Evolutionary conservation across 2,329 filamentous ascomycete genomes (phyloP).

Genomic region (Phyllachora maydis): DNA sequence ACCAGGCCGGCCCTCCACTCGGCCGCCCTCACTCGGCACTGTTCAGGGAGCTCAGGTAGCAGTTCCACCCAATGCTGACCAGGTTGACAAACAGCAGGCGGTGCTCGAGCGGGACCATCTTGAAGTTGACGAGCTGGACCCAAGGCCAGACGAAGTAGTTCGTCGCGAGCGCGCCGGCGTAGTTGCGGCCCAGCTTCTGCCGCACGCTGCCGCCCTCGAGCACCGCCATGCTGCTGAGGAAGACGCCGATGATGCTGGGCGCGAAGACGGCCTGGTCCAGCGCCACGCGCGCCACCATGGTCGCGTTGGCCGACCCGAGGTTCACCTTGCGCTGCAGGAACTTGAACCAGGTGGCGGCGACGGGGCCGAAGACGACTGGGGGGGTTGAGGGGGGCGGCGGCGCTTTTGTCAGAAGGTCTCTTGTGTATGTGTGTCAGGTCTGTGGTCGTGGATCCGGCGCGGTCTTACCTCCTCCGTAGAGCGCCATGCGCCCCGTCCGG

Average conservation of each 20-base stretch:
- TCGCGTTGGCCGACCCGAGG: constrained; percentile 41
- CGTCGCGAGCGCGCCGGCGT: constrained; percentile 49
- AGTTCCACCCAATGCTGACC: constrained; percentile 48
- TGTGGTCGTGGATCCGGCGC: constrained; percentile 1
- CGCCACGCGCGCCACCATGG: constrained; percentile 58
- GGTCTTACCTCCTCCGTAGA: constrained; percentile 54
- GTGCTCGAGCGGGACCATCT: constrained; percentile 64
- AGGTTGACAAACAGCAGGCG: constrained; percentile 75
- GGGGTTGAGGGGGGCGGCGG: too few species aligned
- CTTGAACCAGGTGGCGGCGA: constrained; percentile 70
- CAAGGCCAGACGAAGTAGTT: constrained; percentile 82
- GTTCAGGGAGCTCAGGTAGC: constrained; percentile 41
- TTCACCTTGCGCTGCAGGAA: constrained; percentile 53
- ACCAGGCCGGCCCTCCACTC: too few species aligned
- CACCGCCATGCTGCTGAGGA: constrained; percentile 68
- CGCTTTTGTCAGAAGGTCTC: too few species aligned
- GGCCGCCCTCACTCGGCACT: too few species aligned
- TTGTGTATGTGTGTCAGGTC: too few species aligned
- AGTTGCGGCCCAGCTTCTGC: constrained; percentile 55
- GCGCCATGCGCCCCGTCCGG: constrained; percentile 58
- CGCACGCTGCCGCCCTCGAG: constrained; percentile 42
- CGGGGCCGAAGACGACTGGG: constrained; percentile 64
- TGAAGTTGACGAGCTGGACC: constrained; percentile 77
- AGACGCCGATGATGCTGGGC: constrained; percentile 61
- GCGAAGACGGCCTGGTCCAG: constrained; percentile 71